phyloP scores from a whole-genome alignment of 768 basidiomycete species.

The Pleurotus tuoliensis region DNA sequence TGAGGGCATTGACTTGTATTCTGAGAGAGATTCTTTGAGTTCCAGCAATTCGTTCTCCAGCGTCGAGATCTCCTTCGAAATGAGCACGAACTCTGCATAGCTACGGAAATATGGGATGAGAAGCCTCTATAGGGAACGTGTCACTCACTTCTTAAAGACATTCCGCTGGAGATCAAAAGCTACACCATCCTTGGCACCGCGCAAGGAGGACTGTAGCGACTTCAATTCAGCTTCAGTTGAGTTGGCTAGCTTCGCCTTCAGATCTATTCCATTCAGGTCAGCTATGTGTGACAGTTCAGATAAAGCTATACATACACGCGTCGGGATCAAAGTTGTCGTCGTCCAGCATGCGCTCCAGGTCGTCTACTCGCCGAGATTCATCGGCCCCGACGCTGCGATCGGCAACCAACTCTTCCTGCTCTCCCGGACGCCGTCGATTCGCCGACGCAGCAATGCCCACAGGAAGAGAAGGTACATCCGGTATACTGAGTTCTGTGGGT shows the following conservation, averaged over 20 bases:
- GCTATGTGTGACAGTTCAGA: constrained; percentile 9
- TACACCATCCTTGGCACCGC: constrained; percentile 65
- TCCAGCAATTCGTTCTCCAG: constrained; percentile 98
- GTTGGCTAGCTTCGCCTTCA: constrained; percentile 85
- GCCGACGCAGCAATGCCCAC: constrained; percentile 33
- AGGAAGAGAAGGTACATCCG: constrained; percentile 58
- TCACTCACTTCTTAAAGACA: constrained; percentile 84
- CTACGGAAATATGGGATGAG: constrained; percentile 34
- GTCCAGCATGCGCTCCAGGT: constrained; percentile 57
- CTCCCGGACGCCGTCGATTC: constrained; percentile 18
- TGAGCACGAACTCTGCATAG: constrained; percentile 94
- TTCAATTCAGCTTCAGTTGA: constrained; percentile 81
- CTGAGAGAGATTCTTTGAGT: constrained; percentile 88
- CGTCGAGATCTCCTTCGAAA: constrained; percentile 95
- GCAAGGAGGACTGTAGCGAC: constrained; percentile 73
- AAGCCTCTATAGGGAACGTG: too few species aligned
- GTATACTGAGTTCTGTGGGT: constrained; percentile 55
- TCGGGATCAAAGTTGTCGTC: constrained; percentile 85
- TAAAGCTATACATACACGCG: constrained; percentile 57
- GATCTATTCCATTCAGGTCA: constrained; percentile 34
- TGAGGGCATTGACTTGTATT: constrained; percentile 96
- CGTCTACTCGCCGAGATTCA: constrained; percentile 50
- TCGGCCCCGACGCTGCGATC: constrained; percentile 25
- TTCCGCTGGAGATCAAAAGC: constrained; percentile 81
- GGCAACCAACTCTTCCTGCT: constrained; percentile 45